Evolutionary conservation across 805 yeast genomes (phyloP).

Genomic region (Yamadazyma insecticola): DNA sequence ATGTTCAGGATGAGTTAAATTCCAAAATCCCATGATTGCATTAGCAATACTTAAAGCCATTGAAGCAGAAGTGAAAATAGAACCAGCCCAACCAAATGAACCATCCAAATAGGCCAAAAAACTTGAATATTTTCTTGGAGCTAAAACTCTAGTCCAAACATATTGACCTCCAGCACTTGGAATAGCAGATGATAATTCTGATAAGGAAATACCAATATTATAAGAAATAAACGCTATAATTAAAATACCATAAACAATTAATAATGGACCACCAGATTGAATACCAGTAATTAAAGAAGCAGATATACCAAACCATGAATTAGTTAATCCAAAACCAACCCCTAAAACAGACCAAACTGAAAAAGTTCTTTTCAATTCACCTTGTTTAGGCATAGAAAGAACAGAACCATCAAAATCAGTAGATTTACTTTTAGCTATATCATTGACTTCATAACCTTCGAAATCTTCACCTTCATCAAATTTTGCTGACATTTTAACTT

Average conservation of each 20-base stretch:
- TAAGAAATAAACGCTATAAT: conserved; percentile 44
- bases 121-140: conserved; percentile 44
- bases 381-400: conserved; percentile 4
- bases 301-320: conserved; percentile 59
- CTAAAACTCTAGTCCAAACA: conserved; percentile 53
- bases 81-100: conserved; percentile 58
- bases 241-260: conserved; percentile 52
- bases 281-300: conserved; percentile 54
- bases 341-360: conserved; percentile 41
- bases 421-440: conserved; percentile 5
- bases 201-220: conserved; percentile 45
- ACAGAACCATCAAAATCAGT: neutral
- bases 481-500: no score
- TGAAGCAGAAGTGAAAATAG: conserved; percentile 59
- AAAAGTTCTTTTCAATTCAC: conserved; percentile 7
- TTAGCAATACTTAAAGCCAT: conserved; percentile 51
- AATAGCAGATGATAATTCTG: conserved; percentile 50
- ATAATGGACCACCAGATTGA: conserved; percentile 54
- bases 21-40: conserved; percentile 49
- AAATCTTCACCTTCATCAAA: no score
- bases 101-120: conserved; percentile 57
- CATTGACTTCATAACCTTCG: conserved; percentile 7
- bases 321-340: conserved; percentile 57
- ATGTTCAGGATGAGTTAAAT: conserved; percentile 32
- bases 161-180: conserved; percentile 60